phyloP scores from a whole-genome alignment of 177 flowering plant genomes.

The Vitis hybrid region DNA sequence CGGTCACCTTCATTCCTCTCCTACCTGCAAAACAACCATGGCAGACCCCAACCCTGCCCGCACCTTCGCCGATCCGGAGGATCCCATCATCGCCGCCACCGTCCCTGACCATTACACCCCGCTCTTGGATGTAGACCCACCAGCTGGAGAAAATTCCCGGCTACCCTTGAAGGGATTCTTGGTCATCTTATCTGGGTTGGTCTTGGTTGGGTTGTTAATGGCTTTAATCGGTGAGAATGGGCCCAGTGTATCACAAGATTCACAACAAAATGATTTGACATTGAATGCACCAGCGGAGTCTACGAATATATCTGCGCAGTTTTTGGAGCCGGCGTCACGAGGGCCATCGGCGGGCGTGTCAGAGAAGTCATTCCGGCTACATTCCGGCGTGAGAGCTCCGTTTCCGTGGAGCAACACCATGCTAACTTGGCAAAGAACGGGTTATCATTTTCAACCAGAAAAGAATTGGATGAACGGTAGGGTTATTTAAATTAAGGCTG shows the following conservation, averaged over 20 bases:
- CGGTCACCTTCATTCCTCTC: not conserved
- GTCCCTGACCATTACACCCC: constrained; percentile 2
- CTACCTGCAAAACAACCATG: not conserved
- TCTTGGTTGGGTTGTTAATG: constrained; percentile 12
- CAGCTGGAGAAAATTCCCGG: not conserved
- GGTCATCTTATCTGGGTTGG: constrained; percentile 13
- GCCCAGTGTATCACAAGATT: too few relatives aligned
- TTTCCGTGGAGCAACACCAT: constrained; percentile 61
- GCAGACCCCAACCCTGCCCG: not conserved
- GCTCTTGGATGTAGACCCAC: constrained; percentile 8
- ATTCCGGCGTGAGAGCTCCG: constrained; percentile 9
- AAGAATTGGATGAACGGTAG: constrained; percentile 75
- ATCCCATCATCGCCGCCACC: constrained; percentile 1
- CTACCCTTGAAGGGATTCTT: not conserved
- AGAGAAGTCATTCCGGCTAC: constrained; percentile 37
- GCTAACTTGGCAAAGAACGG: constrained; percentile 66
- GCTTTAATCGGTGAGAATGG: constrained; percentile 6
- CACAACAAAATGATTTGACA: not conserved
- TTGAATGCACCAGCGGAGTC: not conserved
- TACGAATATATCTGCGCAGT: not conserved
- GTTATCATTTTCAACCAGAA: constrained; percentile 55
- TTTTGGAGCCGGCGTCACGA: constrained; percentile 21
- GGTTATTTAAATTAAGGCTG: too few relatives aligned
- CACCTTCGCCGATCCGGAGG: not conserved
- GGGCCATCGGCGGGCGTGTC: constrained; percentile 52